Evolutionary conservation across 352 stramenopile species (phyloP), one percentile per base, ranked within the genome.

Genomic region (Thalassiosira sp.): DNA sequence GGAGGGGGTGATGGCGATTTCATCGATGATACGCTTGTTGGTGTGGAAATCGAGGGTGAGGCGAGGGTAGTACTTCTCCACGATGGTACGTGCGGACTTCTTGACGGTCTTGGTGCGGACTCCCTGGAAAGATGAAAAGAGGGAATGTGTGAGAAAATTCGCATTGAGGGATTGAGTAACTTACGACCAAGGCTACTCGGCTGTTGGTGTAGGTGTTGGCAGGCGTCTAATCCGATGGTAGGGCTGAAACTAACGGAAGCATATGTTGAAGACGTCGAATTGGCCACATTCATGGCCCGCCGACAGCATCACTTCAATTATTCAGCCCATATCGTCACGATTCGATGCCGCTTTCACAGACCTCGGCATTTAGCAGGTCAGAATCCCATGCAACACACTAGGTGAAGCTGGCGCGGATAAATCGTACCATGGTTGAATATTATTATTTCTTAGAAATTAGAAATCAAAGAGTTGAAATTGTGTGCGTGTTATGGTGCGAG

Each of bases 91-190:
- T 88, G 97, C 96, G 85, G 95, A 98, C 92, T 97, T 98, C 94
- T 99, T 99, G 57, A 99, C 97, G 81, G 97, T 99, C 94, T 99
- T 99, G 72, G 97, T 99, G 92, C 97, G 96, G 79, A 99, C 97
- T 96, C 97, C 97, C 97, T 98, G 95, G 76, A 82, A 89, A 18
- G 24, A 64, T 52, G 22, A 53, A 43, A 46, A 22, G 25, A 0
- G 42, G 53, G 24, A 40, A 33, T 45, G 35, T 27, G 16, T 28
- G 27, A 27, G 49, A 37, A 58, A 64, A 18, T 25, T 60, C n/a
- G 25, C 13, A 53, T 20, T 3, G 42, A 43, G 3, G 8, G 25
- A 33, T 70, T 49, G 43, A n/a, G 35, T 1, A 7, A 24, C 3
- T 22, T 45, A 22, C 28, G 11, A 62, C 35, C 25, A 31, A n/a